Conservation (phyloP, 2,329 filamentous ascomycete species). For the Tetracladium maxilliforme region DNA sequence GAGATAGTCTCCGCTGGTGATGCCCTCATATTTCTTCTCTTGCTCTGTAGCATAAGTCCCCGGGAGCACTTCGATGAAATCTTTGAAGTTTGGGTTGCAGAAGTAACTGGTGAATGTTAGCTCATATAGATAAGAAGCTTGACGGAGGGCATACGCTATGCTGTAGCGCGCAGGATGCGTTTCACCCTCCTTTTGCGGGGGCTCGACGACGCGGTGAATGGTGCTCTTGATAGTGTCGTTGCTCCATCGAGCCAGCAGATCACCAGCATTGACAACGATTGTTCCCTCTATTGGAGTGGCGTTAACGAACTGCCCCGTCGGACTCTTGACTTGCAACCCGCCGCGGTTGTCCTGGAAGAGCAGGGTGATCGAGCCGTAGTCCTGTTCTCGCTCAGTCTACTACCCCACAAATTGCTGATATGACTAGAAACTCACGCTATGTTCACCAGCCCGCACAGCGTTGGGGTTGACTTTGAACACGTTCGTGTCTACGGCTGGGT, state of each 20-base stretch:
- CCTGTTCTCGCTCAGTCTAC: conserved; percentile 13
- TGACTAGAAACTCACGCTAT: too few relatives aligned
- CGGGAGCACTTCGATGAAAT: conserved; percentile 48
- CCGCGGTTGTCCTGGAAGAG: conserved; percentile 45
- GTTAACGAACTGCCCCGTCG: conserved; percentile 65
- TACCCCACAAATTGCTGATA: conserved; percentile 30
- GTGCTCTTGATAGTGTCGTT: conserved; percentile 89
- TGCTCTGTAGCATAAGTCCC: conserved; percentile 42
- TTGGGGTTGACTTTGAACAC: conserved; percentile 52
- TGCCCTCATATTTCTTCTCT: conserved; percentile 65
- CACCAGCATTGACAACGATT: conserved; percentile 80
- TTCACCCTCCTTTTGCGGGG: conserved; percentile 36
- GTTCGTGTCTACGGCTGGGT: conserved; percentile 50
- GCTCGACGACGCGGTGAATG: conserved; percentile 79
- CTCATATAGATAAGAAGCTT: too few relatives aligned
- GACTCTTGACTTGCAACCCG: conserved; percentile 47
- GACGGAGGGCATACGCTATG: too few relatives aligned
- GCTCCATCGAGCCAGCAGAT: conserved; percentile 74
- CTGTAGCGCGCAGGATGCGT: conserved; percentile 67
- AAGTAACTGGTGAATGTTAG: too few relatives aligned
- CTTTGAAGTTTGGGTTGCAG: conserved; percentile 53
- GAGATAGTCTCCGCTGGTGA: conserved; percentile 72
- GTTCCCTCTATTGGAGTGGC: conserved; percentile 70
- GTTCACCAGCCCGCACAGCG: conserved; percentile 64
- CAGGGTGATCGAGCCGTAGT: conserved; percentile 46